Conservation (phyloP, 805 yeast species). For the Scheffersomyces coipomensis region DNA sequence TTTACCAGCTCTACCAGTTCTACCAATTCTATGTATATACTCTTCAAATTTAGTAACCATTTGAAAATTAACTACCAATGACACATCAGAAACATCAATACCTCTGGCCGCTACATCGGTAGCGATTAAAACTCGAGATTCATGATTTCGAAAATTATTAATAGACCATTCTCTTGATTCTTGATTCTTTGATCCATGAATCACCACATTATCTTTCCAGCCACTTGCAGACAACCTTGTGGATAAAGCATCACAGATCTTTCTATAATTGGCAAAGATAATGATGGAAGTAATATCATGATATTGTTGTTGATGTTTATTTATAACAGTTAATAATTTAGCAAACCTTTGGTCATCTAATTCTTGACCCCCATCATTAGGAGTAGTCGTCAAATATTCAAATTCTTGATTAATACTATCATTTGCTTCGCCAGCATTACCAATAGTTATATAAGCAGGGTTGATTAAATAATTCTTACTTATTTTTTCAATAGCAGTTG, state of each 20-base stretch:
- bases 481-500: slow-evolving; percentile 65
- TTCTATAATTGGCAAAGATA: slow-evolving; percentile 76
- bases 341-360: slow-evolving; percentile 37
- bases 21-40: slow-evolving; percentile 89
- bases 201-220: slow-evolving; percentile 49
- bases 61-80: slow-evolving; percentile 83
- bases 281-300: slow-evolving; percentile 44
- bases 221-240: slow-evolving; percentile 45
- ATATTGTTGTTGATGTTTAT: slow-evolving; percentile 26
- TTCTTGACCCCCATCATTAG: slow-evolving; percentile 21
- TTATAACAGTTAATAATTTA: slow-evolving; percentile 38
- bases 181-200: slow-evolving; percentile 89
- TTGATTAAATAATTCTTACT: slow-evolving; percentile 58
- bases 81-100: slow-evolving; percentile 83
- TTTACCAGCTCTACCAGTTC: slow-evolving; percentile 95
- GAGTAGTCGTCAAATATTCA: slow-evolving; percentile 23
- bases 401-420: slow-evolving; percentile 72
- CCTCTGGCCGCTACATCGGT: slow-evolving; percentile 98
- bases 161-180: slow-evolving; percentile 82
- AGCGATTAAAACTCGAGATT: slow-evolving; percentile 69
- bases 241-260: slow-evolving; percentile 66
- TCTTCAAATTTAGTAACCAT: slow-evolving; percentile 78
- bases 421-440: slow-evolving; percentile 62
- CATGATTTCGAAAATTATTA: slow-evolving; percentile 52
- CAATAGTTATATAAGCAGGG: slow-evolving; percentile 68